Conservation (phyloP, 2,329 filamentous ascomycete genomes). For the Pezicula carpinea region DNA sequence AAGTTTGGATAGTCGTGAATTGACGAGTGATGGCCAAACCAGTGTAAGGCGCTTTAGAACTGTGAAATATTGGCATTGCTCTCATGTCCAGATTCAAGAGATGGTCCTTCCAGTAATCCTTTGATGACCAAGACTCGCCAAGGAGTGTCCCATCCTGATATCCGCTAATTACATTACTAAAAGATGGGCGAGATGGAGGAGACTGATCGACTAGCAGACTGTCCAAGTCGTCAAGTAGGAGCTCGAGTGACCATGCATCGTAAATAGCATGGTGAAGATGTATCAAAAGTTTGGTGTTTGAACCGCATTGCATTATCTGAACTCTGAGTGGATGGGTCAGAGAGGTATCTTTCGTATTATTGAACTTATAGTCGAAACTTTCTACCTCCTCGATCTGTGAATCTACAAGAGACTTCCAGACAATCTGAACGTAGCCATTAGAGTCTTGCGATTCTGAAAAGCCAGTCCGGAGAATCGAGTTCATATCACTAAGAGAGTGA, state of each 20-base stretch:
- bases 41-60: conserved; percentile 24
- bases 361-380: conserved; percentile 34
- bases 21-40: conserved; percentile 25
- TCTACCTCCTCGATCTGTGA: conserved; percentile 34
- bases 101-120: conserved; percentile 66
- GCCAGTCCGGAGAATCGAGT: conserved; percentile 69
- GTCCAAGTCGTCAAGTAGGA: conserved; percentile 64
- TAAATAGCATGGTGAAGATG: conserved; percentile 79
- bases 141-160: conserved; percentile 30
- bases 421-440: conserved; percentile 53
- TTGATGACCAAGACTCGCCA: conserved; percentile 35
- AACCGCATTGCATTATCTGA: conserved; percentile 40
- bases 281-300: conserved; percentile 27
- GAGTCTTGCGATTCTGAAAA: conserved; percentile 51
- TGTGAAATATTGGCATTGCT: conserved; percentile 55
- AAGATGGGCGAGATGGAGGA: conserved; percentile 46
- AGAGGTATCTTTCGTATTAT: conserved; percentile 32
- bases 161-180: conserved; percentile 51
- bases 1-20: conserved; percentile 27
- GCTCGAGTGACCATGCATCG: conserved; percentile 88
- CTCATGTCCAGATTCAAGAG: conserved; percentile 52
- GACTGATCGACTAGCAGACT: conserved; percentile 28
- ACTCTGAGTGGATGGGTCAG: conserved; percentile 52
- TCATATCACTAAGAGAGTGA: conserved; percentile 42
- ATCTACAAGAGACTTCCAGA: conserved; percentile 50